phyloP scores from a whole-genome alignment of 176 grass and related monocot species.

The Microstegium vimineum region DNA sequence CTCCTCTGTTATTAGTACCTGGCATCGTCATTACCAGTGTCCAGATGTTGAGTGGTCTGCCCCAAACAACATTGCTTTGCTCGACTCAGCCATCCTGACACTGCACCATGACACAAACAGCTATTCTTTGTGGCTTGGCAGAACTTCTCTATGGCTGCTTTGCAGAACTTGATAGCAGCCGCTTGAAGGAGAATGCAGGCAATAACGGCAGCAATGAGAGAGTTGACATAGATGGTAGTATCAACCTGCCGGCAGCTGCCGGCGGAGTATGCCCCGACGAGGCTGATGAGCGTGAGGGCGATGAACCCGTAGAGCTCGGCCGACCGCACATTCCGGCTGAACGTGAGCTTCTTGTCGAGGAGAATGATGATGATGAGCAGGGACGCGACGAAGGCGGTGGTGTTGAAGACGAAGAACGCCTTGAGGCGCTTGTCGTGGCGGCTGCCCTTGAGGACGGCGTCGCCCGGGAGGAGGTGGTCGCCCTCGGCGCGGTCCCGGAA shows the following conservation, averaged over 20 bases:
- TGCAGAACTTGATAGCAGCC: background rate
- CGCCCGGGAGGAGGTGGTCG: background rate
- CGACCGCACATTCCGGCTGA: background rate
- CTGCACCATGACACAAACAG: background rate
- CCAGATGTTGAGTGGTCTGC: background rate
- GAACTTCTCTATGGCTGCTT: background rate
- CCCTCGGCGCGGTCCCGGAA: background rate
- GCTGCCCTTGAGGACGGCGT: background rate
- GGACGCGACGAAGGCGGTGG: slow-evolving; percentile 14
- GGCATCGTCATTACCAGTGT: background rate
- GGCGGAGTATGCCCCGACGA: background rate
- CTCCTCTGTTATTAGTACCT: background rate
- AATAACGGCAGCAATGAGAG: background rate
- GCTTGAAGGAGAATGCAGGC: background rate
- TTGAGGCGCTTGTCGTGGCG: background rate
- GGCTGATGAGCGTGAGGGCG: background rate
- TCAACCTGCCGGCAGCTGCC: background rate
- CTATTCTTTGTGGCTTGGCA: background rate
- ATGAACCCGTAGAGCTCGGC: background rate
- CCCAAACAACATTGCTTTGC: background rate
- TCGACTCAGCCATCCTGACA: background rate
- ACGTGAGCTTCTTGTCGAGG: background rate
- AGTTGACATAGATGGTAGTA: background rate
- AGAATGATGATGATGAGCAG: slow-evolving; percentile 23
- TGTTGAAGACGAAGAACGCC: slow-evolving; percentile 29